Percentiles rank a stretch among this genome's conserved stretches.
phyloP scores from a whole-genome alignment of 2,329 filamentous ascomycete genomes.

The Sarocladium oryzae region DNA sequence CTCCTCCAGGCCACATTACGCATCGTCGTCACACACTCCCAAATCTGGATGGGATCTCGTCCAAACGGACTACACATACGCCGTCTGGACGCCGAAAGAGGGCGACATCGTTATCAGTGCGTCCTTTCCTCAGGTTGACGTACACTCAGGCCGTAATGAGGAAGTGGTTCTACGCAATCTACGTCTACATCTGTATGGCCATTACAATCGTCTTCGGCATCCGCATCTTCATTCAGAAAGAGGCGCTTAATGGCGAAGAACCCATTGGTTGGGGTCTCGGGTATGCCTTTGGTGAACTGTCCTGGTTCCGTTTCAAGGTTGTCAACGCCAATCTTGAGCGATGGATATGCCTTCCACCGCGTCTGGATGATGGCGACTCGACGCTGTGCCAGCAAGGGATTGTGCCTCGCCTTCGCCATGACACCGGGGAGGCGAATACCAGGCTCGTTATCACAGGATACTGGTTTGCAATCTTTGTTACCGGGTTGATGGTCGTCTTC shows the following conservation, averaged over 20 bases:
- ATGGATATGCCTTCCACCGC: slow-evolving; percentile 68
- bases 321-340: slow-evolving; percentile 59
- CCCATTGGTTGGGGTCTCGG: slow-evolving; percentile 89
- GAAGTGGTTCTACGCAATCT: slow-evolving; percentile 79
- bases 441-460: slow-evolving; percentile 72
- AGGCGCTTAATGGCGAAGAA: slow-evolving; percentile 66
- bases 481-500: slow-evolving; percentile 70
- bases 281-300: slow-evolving; percentile 78
- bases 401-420: slow-evolving; percentile 59
- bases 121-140: slow-evolving; percentile 75
- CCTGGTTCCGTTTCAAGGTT: slow-evolving; percentile 64
- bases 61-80: slow-evolving; percentile 43
- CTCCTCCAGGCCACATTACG: slow-evolving; percentile 15
- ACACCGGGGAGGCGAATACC: slow-evolving; percentile 70
- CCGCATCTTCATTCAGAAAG: slow-evolving; percentile 58
- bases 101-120: slow-evolving; percentile 55
- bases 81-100: slow-evolving; percentile 61
- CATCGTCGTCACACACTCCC: slow-evolving; percentile 48
- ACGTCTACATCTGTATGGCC: slow-evolving; percentile 65
- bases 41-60: slow-evolving; percentile 25
- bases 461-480: slow-evolving; percentile 61
- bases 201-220: slow-evolving; percentile 64
- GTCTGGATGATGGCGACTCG: slow-evolving; percentile 20
- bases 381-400: slow-evolving; percentile 47
- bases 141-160: slow-evolving; percentile 66